Percentiles rank a stretch among this genome's conserved stretches.
Evolutionary conservation across 2,329 filamentous ascomycete genomes (phyloP).

Genomic region (Botrytis paeoniae): DNA sequence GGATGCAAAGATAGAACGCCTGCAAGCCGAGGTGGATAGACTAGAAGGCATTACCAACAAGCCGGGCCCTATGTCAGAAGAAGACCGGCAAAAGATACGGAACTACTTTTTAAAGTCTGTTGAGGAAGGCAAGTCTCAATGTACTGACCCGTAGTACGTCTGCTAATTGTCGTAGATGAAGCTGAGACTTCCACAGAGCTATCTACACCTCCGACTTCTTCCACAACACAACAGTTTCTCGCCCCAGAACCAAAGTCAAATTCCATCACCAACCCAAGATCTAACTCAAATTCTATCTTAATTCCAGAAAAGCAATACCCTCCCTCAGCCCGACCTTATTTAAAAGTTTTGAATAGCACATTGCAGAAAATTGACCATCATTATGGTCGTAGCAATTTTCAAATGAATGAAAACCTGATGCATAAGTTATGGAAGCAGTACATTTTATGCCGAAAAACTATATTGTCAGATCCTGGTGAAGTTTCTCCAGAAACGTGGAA

Average conservation of each 20-base stretch:
- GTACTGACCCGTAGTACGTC: neutral
- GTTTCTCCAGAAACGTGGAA: constrained; percentile 62
- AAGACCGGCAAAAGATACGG: constrained; percentile 21
- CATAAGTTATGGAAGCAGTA: constrained; percentile 46
- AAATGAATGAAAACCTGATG: neutral
- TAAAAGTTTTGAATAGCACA: neutral
- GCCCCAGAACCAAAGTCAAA: neutral
- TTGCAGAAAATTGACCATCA: neutral
- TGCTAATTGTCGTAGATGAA: constrained; percentile 12
- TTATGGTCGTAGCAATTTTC: constrained; percentile 7
- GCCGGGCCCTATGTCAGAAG: constrained; percentile 21
- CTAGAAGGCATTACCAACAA: constrained; percentile 21
- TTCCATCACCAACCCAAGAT: neutral
- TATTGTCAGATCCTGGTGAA: constrained; percentile 48
- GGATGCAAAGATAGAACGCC: constrained; percentile 15
- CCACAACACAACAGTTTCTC: constrained; percentile 7
- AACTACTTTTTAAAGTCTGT: constrained; percentile 21
- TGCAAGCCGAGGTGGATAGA: constrained; percentile 19
- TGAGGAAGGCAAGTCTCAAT: constrained; percentile 11
- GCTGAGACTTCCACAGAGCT: neutral
- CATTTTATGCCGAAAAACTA: constrained; percentile 46
- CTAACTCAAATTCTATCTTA: neutral
- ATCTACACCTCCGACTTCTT: neutral
- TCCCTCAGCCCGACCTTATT: neutral
- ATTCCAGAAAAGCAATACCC: neutral